These are phyloP conservation scores for Melampsora abietis-canadensis DNA, from an alignment of 1,284 basidiomycete genomes.

Conservation along the genomic window DNA sequence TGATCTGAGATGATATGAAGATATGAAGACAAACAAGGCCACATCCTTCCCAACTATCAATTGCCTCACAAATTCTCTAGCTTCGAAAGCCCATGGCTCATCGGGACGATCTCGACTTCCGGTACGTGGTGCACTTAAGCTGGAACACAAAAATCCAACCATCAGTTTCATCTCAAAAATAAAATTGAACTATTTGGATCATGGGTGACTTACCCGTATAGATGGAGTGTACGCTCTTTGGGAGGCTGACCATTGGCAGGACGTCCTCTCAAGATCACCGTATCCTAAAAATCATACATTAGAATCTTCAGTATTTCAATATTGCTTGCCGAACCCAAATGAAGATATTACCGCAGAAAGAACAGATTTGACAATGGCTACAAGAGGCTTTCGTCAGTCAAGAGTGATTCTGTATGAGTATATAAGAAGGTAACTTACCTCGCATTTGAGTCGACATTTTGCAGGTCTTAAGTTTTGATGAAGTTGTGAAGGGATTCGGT, in stretches of 20 bases:
- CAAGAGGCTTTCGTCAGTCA: neutral
- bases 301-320: neutral
- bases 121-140: slow-evolving; percentile 33
- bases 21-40: slow-evolving; percentile 12
- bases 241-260: slow-evolving; percentile 42
- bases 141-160: neutral
- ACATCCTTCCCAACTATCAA: slow-evolving; percentile 40
- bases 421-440: neutral
- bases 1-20: neutral
- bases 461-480: too few relatives aligned
- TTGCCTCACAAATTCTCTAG: slow-evolving; percentile 36
- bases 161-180: neutral
- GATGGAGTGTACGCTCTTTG: slow-evolving; percentile 40
- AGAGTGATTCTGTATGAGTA: neutral
- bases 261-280: slow-evolving; percentile 38
- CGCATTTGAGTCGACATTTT: slow-evolving; percentile 22
- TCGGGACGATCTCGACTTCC: slow-evolving; percentile 38
- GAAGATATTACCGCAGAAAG: slow-evolving; percentile 24
- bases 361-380: slow-evolving; percentile 43
- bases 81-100: slow-evolving; percentile 43
- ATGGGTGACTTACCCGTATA: slow-evolving; percentile 26
- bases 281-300: slow-evolving; percentile 34
- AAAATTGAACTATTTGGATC: neutral
- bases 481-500: too few relatives aligned
- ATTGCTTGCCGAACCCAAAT: too few relatives aligned